Evolutionary conservation across 352 stramenopile genomes (phyloP).

Genomic region (Pythium sp.): DNA sequence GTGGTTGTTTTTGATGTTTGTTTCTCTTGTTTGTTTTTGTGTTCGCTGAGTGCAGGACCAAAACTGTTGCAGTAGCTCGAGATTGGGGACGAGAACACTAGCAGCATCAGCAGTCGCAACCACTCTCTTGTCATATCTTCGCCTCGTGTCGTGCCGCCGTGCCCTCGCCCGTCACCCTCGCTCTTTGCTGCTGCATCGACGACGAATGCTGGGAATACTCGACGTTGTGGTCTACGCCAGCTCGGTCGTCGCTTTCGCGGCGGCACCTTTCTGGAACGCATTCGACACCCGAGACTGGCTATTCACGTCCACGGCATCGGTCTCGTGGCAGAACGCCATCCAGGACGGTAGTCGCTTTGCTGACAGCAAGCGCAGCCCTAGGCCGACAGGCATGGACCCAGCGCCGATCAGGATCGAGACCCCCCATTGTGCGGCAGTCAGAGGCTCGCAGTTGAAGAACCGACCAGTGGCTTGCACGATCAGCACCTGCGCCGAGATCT

Average conservation of each 20-base stretch:
- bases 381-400: slow-evolving; percentile 42
- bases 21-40: neutral
- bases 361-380: slow-evolving; percentile 49
- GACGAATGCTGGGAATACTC: neutral
- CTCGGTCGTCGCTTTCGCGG: slow-evolving; percentile 24
- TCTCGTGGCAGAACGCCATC: slow-evolving; percentile 58
- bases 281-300: slow-evolving; percentile 29
- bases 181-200: neutral
- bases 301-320: slow-evolving; percentile 38
- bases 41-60: neutral
- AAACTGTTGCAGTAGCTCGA: neutral
- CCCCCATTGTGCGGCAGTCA: slow-evolving; percentile 47
- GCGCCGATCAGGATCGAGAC: slow-evolving; percentile 55
- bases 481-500: slow-evolving; percentile 91
- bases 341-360: slow-evolving; percentile 42
- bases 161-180: neutral
- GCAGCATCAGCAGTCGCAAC: too few relatives aligned
- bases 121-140: neutral
- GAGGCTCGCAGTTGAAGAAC: slow-evolving; percentile 60
- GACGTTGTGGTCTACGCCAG: neutral
- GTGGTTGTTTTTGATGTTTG: neutral
- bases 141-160: neutral
- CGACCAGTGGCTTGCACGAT: slow-evolving; percentile 93
- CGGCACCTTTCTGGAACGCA: slow-evolving; percentile 29
- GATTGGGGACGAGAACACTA: neutral